phyloP scores from a whole-genome alignment of 345 rosid genomes.

The Pistacia vera region DNA sequence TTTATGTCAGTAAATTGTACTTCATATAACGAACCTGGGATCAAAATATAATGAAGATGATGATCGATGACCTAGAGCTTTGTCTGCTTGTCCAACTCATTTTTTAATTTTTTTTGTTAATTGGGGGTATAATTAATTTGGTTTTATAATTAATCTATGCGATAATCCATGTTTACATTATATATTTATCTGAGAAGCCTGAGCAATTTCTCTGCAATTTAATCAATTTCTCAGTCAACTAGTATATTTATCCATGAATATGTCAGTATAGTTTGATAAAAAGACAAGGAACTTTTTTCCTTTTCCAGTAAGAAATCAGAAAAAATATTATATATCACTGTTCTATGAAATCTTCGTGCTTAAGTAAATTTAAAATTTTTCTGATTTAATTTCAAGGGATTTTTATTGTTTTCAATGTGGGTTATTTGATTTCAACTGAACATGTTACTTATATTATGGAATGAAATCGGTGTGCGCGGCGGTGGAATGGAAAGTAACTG shows the following conservation, averaged over 20 bases:
- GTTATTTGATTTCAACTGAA: no score
- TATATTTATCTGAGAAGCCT: no score
- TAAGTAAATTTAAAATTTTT: background rate
- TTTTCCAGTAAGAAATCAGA: background rate
- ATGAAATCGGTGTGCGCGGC: background rate
- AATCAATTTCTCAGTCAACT: background rate
- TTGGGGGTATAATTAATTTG: no score
- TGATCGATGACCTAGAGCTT: slow-evolving; percentile 2
- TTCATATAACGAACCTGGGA: no score
- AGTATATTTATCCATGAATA: background rate
- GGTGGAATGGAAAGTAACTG: background rate
- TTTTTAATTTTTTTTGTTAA: no score
- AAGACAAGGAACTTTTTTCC: background rate
- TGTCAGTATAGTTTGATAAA: background rate
- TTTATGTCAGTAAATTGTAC: no score
- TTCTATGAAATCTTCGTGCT: background rate
- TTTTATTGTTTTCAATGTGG: no score
- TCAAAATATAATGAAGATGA: background rate
- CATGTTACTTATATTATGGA: no score
- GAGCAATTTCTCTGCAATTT: no score
- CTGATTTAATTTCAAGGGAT: no score
- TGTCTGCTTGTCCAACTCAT: background rate
- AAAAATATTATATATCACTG: background rate
- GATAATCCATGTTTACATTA: no score
- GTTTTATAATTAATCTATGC: no score